A percentile compares a stretch with the other conserved stretches of the same genome.
Conservation (phyloP, 2,329 filamentous ascomycete genomes). For the Arthrobotrys entomopaga region DNA sequence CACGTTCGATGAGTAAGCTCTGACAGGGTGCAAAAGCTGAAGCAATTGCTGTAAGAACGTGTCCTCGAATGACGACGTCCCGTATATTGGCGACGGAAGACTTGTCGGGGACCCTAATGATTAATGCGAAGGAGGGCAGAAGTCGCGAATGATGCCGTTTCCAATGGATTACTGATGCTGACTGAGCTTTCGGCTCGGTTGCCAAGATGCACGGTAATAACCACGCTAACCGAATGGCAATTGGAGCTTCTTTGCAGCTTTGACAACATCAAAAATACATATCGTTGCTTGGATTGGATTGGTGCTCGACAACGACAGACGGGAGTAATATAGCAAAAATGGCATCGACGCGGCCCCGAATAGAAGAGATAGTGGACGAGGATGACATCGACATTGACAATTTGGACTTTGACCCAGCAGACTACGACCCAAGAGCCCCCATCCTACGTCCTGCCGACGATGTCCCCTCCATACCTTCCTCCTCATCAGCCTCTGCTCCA, state of each 20-base stretch:
- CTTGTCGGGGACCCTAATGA: no score
- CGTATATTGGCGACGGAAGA: no score
- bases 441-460: constrained; percentile 62
- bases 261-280: no score
- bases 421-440: constrained; percentile 72
- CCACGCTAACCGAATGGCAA: no score
- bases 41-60: constrained; percentile 8
- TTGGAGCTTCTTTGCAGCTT: no score
- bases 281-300: no score
- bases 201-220: no score
- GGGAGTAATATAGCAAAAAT: constrained; percentile 65
- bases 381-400: constrained; percentile 70
- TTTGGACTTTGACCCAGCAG: constrained; percentile 78
- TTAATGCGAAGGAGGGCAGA: no score
- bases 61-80: no score
- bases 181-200: no score
- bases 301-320: neutral
- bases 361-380: constrained; percentile 88
- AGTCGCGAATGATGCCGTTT: no score
- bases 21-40: constrained; percentile 37
- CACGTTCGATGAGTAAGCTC: constrained; percentile 50
- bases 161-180: no score
- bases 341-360: constrained; percentile 77
- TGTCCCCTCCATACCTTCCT: constrained; percentile 62
- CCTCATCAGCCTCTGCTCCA: constrained; percentile 61